Conservation (phyloP, 371 early-diverging fungal species). For the Mucor plumbeus region DNA sequence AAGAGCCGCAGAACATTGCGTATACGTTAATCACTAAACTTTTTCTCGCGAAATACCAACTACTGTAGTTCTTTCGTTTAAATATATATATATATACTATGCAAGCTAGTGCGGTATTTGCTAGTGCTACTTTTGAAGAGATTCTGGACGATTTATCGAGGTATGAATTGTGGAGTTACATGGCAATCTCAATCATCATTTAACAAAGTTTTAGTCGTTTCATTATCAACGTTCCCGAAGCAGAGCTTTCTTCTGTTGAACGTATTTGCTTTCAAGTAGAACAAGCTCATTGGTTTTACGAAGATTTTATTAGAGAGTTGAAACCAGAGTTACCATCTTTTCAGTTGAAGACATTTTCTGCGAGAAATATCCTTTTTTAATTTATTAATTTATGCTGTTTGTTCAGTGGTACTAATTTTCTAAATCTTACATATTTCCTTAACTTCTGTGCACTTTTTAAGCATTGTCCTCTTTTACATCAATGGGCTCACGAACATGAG, state of each 20-base stretch:
- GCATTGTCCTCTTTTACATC: conserved; percentile 87
- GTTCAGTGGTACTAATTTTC: neutral
- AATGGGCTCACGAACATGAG: conserved; percentile 89
- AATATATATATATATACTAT: conserved; percentile 15
- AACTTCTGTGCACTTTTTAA: conserved; percentile 63
- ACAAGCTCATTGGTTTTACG: conserved; percentile 99
- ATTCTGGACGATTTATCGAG: conserved; percentile 87
- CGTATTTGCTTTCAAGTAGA: conserved; percentile 99
- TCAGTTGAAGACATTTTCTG: conserved; percentile 84
- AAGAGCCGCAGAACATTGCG: conserved; percentile 8
- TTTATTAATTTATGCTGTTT: neutral
- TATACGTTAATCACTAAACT: neutral
- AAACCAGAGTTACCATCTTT: conserved; percentile 80
- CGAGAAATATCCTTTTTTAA: conserved; percentile 67
- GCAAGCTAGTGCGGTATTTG: conserved; percentile 61
- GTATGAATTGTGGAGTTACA: conserved; percentile 40
- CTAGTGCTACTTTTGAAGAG: conserved; percentile 73
- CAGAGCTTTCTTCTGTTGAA: conserved; percentile 88
- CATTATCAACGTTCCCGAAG: conserved; percentile 95
- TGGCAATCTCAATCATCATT: neutral
- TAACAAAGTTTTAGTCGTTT: conserved; percentile 77
- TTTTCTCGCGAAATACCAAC: neutral
- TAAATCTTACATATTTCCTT: conserved; percentile 3
- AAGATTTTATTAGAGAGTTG: conserved; percentile 94
- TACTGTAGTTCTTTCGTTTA: neutral